These are phyloP conservation scores for Rhododendron henanense DNA, from an alignment of 148 eudicot species.

Conservation along the genomic window DNA sequence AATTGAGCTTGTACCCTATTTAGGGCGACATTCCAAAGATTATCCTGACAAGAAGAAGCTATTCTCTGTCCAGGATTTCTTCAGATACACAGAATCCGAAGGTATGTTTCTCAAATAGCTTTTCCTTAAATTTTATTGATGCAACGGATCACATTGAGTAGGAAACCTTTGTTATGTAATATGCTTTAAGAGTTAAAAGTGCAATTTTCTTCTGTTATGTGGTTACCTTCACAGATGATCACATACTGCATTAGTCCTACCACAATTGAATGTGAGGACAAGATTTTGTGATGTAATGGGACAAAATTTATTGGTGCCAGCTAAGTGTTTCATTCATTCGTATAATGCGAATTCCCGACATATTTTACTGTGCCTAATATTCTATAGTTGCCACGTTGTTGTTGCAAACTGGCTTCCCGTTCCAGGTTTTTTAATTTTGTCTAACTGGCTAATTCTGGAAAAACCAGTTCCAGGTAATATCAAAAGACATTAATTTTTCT, in stretches of 20 bases:
- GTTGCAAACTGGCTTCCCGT: not conserved
- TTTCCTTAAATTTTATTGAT: not conserved
- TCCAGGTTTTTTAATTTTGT: not conserved
- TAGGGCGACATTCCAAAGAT: conserved; percentile 71
- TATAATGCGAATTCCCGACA: not conserved
- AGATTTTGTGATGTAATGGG: not conserved
- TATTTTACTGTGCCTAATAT: not conserved
- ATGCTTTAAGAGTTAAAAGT: not conserved
- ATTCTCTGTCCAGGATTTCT: conserved; percentile 94
- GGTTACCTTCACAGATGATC: not conserved
- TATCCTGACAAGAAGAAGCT: conserved; percentile 96
- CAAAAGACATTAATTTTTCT: no score
- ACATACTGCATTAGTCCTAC: not conserved
- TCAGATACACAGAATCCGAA: conserved; percentile 96
- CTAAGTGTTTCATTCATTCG: not conserved
- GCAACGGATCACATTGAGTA: not conserved
- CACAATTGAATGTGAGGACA: not conserved
- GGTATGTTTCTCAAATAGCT: conserved; percentile 38
- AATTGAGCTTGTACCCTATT: conserved; percentile 80
- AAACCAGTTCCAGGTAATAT: not conserved
- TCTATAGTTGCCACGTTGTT: not conserved
- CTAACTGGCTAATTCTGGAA: not conserved
- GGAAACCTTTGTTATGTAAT: not conserved
- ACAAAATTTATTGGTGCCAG: not conserved
- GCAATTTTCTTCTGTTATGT: not conserved